These are phyloP conservation scores for Cryphonectria carpinicola DNA, from an alignment of 2,329 filamentous ascomycete species.

Conservation along the genomic window DNA sequence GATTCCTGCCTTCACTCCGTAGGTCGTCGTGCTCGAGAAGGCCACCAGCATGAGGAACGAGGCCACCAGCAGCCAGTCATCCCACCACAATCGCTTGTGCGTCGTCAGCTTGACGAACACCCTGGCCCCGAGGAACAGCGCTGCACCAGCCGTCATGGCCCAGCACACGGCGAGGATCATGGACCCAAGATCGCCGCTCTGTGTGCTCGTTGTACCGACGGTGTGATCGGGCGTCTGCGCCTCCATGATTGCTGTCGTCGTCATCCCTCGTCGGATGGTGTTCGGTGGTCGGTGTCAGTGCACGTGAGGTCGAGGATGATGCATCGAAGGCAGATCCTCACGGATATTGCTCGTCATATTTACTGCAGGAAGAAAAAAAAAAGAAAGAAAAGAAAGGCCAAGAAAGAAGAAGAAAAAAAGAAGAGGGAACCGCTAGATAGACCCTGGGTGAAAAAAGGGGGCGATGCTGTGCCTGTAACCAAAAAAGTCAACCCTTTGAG, in stretches of 20 bases:
- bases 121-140: slow-evolving; percentile 1
- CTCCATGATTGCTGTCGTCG: not conserved
- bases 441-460: not conserved
- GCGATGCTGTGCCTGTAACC: not conserved
- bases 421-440: not conserved
- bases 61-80: slow-evolving; percentile 13
- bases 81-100: slow-evolving; percentile 9
- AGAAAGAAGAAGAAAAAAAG: too few species aligned
- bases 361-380: not conserved
- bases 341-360: not conserved
- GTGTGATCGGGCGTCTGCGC: not conserved
- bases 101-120: slow-evolving; percentile 5
- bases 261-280: not conserved
- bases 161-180: slow-evolving; percentile 10
- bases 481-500: not conserved
- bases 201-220: not conserved
- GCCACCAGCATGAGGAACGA: slow-evolving; percentile 14
- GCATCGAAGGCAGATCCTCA: not conserved
- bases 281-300: not conserved
- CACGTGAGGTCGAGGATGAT: not conserved
- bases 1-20: slow-evolving; percentile 1
- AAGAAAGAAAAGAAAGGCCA: not conserved
- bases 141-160: not conserved
- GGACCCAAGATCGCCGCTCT: slow-evolving; percentile 1
- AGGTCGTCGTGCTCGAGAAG: not conserved